Base-by-base conservation (phyloP, 305 asterid species). In the Fraxinus angustifolia region DNA sequence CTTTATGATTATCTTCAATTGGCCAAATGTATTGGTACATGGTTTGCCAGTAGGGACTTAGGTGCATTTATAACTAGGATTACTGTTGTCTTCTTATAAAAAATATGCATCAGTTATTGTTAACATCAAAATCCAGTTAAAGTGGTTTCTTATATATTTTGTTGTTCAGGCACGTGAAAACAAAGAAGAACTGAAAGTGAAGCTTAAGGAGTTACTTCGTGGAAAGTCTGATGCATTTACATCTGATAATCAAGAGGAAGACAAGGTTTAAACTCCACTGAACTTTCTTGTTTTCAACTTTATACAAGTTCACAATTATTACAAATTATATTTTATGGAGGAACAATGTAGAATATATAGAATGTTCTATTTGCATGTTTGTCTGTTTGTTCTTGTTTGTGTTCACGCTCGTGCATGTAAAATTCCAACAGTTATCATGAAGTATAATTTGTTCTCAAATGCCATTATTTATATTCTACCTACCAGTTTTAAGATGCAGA, bases 161-260 rank as follows among this genome's bases (percentile, higher is more conserved):
- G 70, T 76, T 79, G 3, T 81, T 81, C 87, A 93, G 98, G 90
- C 67, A 82, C 85, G 16, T 42, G 97, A 90, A 28, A 93, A 92
- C 88, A 94, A 89, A 86, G 98, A 96, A 83, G 98, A 94, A 83
- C 80, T 96, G 85, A 91, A 96, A 85, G 68, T 83, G 53, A 96
- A 92, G 90, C 91, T 96, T 19, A 94, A 94, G 89, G 94, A 85
- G 89, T 73, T 87, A 36, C 94, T 96, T 79, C 97, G 97, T 40
- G 94, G 89, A 81, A 96, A 93, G 87, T 86, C 93, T 75, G 99
- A 96, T 90, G 91, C 53, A 58, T 94, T 96, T 80, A 93, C 90
- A 78, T 78, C 81, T 82, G 98, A 93, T 72, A 86, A 85, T 67
- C 91, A 88, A 4, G 97, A 91, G 85, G 98, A 92, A 81, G 99